These are phyloP conservation scores for Rhizopogon roseolus DNA, from an alignment of 768 basidiomycete genomes.

Conservation along the genomic window DNA sequence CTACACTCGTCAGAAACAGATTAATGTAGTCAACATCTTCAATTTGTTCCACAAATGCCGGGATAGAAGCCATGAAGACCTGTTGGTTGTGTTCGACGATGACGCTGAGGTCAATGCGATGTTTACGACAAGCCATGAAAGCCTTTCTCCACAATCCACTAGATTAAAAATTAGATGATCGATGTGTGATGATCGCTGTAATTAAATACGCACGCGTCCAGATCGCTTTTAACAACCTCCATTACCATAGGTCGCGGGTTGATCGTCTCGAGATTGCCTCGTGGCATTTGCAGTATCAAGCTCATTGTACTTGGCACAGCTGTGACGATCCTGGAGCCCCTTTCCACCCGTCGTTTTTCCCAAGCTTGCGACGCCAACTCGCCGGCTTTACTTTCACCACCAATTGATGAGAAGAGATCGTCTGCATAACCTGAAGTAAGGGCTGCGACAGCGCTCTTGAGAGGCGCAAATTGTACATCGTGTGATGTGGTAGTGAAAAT, in stretches of 20 bases:
- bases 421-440: conserved; percentile 7
- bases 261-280: conserved; percentile 95
- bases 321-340: conserved; percentile 86
- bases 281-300: conserved; percentile 93
- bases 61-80: conserved; percentile 57
- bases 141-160: conserved; percentile 83
- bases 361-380: conserved; percentile 30
- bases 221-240: conserved; percentile 71
- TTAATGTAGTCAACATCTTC: conserved; percentile 90
- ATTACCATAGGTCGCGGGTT: conserved; percentile 90
- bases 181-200: neutral
- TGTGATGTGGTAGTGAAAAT: conserved; percentile 85
- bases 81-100: conserved; percentile 79
- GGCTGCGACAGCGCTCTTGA: conserved; percentile 19
- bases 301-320: conserved; percentile 86
- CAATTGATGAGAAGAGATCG: conserved; percentile 19
- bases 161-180: neutral
- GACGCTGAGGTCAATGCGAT: conserved; percentile 86
- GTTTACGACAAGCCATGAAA: conserved; percentile 87
- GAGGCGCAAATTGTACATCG: conserved; percentile 69
- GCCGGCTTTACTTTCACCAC: conserved; percentile 16
- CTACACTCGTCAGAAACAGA: conserved; percentile 81
- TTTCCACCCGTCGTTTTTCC: conserved; percentile 79
- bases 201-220: conserved; percentile 55
- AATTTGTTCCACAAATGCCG: conserved; percentile 77